These are phyloP conservation scores for Pseudozyma tsukubaensis DNA, from an alignment of 1,284 basidiomycete genomes.

Conservation along the genomic window DNA sequence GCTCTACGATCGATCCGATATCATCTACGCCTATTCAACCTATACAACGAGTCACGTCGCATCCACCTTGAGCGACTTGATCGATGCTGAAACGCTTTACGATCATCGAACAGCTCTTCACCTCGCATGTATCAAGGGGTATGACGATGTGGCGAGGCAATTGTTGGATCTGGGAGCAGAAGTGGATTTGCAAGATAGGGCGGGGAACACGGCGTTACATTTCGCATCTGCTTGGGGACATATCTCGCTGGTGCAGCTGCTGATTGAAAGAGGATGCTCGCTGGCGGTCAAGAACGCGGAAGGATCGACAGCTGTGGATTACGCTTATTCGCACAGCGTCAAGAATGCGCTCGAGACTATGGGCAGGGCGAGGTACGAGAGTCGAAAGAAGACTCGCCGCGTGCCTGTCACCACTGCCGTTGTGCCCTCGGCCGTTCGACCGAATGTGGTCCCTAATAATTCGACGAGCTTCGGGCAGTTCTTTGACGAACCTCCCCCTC, in stretches of 20 bases:
- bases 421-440: slow-evolving; percentile 16
- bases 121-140: slow-evolving; percentile 85
- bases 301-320: slow-evolving; percentile 89
- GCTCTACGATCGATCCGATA: slow-evolving; percentile 51
- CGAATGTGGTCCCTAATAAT: not conserved
- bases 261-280: slow-evolving; percentile 88
- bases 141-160: slow-evolving; percentile 88
- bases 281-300: slow-evolving; percentile 85
- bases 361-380: slow-evolving; percentile 46
- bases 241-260: slow-evolving; percentile 79
- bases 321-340: slow-evolving; percentile 75
- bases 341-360: slow-evolving; percentile 55
- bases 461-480: not conserved
- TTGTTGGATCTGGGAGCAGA: slow-evolving; percentile 88
- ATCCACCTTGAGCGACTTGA: slow-evolving; percentile 24
- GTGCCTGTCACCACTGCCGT: slow-evolving; percentile 18
- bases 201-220: slow-evolving; percentile 91
- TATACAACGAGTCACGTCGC: slow-evolving; percentile 33
- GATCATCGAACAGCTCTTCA: slow-evolving; percentile 85
- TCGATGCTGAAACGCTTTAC: slow-evolving; percentile 33
- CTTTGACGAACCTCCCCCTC: slow-evolving; percentile 10
- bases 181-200: slow-evolving; percentile 84
- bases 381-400: slow-evolving; percentile 31
- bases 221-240: slow-evolving; percentile 71
- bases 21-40: slow-evolving; percentile 47